Evolutionary conservation across 257 asterid species (phyloP).

Genomic region (Ophiorrhiza pumila): DNA sequence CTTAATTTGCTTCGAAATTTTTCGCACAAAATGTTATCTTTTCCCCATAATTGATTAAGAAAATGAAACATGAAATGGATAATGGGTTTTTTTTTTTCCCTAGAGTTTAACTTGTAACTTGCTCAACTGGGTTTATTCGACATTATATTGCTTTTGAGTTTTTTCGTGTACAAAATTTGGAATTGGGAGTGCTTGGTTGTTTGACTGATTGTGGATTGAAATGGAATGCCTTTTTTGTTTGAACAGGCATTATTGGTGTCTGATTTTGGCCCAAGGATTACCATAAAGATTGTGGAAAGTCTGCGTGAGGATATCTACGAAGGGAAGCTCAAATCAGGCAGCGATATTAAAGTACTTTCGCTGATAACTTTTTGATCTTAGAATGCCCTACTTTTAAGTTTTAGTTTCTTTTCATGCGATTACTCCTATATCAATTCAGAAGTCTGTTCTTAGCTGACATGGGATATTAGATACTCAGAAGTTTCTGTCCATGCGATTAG

Average conservation of each 20-base stretch:
- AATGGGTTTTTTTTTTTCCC: background rate
- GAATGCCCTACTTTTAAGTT: background rate
- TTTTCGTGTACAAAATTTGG: background rate
- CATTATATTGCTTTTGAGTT: background rate
- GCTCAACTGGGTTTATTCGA: background rate
- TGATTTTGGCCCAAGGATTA: conserved; percentile 93
- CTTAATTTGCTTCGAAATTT: background rate
- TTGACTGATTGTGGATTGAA: background rate
- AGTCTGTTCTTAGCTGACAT: background rate
- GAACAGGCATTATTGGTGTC: conserved; percentile 72
- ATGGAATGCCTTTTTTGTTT: background rate
- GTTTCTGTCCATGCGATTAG: background rate
- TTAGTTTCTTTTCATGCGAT: background rate
- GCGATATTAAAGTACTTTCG: conserved; percentile 71
- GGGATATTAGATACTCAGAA: background rate
- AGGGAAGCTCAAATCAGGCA: conserved; percentile 90
- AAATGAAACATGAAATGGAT: background rate
- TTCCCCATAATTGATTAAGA: background rate
- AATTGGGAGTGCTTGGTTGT: background rate
- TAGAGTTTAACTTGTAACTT: no score
- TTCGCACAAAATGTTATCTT: background rate
- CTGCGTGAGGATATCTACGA: conserved; percentile 88
- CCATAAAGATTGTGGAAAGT: conserved; percentile 84
- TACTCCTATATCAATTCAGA: background rate
- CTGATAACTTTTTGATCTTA: background rate